Conservation (phyloP, 1,284 basidiomycete genomes). For the Phaffia rhodozyma region DNA sequence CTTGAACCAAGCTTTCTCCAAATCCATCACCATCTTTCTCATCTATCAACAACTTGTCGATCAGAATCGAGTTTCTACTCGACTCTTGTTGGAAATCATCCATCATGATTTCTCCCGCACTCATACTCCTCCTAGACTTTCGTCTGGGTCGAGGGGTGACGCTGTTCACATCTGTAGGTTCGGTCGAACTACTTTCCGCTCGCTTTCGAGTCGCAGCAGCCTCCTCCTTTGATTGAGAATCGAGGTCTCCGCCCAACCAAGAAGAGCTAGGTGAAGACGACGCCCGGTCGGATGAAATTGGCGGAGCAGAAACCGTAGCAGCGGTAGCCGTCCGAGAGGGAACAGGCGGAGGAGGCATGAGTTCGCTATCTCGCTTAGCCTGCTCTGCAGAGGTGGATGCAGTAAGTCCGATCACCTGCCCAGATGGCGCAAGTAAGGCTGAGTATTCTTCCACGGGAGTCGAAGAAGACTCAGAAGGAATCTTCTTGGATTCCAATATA, state of each 20-base stretch:
- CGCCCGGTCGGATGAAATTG: too few relatives aligned
- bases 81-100: conserved; percentile 14
- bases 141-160: conserved; percentile 16
- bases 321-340: not conserved
- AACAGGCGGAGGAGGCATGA: conserved; percentile 17
- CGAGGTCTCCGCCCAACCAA: too few relatives aligned
- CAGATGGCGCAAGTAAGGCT: not conserved
- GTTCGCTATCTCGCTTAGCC: not conserved
- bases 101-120: conserved; percentile 27
- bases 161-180: not conserved
- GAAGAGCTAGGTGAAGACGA: too few relatives aligned
- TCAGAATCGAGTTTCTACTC: conserved; percentile 22
- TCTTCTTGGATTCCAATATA: conserved; percentile 4
- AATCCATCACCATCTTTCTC: conserved; percentile 21
- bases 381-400: conserved; percentile 14
- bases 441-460: not conserved
- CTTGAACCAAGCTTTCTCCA: conserved; percentile 22
- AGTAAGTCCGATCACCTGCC: conserved; percentile 19
- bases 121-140: conserved; percentile 29
- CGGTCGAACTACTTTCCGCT: conserved; percentile 17
- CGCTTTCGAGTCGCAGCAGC: conserved; percentile 57
- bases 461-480: not conserved
- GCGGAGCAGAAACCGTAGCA: not conserved
- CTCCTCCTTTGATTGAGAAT: conserved; percentile 43
- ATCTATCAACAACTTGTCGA: conserved; percentile 27